Evolutionary conservation across 495 filamentous ascomycete species (phyloP).

Genomic region (Neurospora tetrasperma): DNA sequence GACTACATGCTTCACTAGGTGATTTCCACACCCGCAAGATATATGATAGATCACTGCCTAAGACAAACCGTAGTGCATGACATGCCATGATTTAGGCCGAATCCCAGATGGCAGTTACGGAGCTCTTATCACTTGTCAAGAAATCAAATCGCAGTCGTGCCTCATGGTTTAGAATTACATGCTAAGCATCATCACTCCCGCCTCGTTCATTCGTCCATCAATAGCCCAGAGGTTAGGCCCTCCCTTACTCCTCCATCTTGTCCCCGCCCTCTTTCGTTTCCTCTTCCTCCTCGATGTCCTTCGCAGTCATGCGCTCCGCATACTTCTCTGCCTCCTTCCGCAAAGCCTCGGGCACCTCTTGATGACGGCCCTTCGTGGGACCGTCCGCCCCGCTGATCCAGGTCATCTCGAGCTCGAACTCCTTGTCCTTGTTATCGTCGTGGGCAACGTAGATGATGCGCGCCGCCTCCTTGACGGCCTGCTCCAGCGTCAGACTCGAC

Average conservation of each 20-base stretch:
- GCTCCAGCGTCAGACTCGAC: conserved; percentile 59
- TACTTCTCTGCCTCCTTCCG: conserved; percentile 82
- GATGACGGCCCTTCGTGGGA: conserved; percentile 82
- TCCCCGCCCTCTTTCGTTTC: conserved; percentile 44
- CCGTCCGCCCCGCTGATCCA: conserved; percentile 80
- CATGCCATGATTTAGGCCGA: neutral
- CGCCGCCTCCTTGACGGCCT: conserved; percentile 93
- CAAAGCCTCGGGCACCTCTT: conserved; percentile 82
- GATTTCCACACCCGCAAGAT: neutral
- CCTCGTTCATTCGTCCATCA: neutral
- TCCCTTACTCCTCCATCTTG: conserved; percentile 65
- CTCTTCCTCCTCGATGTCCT: conserved; percentile 63
- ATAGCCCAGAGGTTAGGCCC: neutral
- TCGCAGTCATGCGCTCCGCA: conserved; percentile 71
- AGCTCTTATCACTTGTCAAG: neutral
- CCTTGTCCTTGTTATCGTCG: conserved; percentile 95
- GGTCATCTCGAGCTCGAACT: conserved; percentile 98
- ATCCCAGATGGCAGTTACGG: neutral
- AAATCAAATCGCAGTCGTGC: neutral
- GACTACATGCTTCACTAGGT: neutral
- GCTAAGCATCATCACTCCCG: neutral
- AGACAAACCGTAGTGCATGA: neutral
- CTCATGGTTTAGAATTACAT: neutral
- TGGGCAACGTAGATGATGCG: conserved; percentile 94
- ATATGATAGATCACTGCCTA: neutral